These are phyloP conservation scores for Lentinula boryana DNA, from an alignment of 768 basidiomycete species.

Conservation along the genomic window DNA sequence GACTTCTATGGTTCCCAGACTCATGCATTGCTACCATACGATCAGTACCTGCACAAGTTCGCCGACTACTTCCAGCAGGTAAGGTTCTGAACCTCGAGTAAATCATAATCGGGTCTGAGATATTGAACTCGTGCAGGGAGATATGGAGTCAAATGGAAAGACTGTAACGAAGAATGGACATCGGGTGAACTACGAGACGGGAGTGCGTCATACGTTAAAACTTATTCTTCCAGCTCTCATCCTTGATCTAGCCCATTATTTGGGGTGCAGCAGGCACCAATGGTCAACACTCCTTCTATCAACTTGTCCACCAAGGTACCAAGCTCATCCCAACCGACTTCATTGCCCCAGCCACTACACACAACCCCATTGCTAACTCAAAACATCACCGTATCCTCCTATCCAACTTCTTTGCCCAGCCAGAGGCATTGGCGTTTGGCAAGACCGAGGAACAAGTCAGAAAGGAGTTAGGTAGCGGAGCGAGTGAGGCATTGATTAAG, in stretches of 20 bases:
- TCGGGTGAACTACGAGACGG: conserved; percentile 93
- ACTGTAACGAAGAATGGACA: conserved; percentile 90
- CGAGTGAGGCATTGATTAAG: conserved; percentile 84
- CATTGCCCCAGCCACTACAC: conserved; percentile 82
- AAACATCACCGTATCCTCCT: conserved; percentile 97
- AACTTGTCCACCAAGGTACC: conserved; percentile 91
- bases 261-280: conserved; percentile 99
- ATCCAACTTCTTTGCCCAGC: conserved; percentile 97
- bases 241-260: conserved; percentile 76
- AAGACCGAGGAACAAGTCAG: conserved; percentile 89
- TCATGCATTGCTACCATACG: conserved; percentile 91
- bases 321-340: conserved; percentile 91
- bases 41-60: conserved; percentile 99
- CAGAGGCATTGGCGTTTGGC: conserved; percentile 95
- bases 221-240: background rate
- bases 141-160: conserved; percentile 99
- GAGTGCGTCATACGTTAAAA: conserved; percentile 45
- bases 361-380: conserved; percentile 81
- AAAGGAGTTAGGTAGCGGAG: conserved; percentile 58
- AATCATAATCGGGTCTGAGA: background rate
- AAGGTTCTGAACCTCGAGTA: conserved; percentile 1
- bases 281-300: conserved; percentile 99
- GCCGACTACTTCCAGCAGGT: conserved; percentile 99
- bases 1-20: conserved; percentile 98
- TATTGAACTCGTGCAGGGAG: conserved; percentile 46